Percentiles rank a stretch among this genome's conserved stretches.
Conservation (phyloP, 2,329 filamentous ascomycete species). For the Fusarium dimerum region DNA sequence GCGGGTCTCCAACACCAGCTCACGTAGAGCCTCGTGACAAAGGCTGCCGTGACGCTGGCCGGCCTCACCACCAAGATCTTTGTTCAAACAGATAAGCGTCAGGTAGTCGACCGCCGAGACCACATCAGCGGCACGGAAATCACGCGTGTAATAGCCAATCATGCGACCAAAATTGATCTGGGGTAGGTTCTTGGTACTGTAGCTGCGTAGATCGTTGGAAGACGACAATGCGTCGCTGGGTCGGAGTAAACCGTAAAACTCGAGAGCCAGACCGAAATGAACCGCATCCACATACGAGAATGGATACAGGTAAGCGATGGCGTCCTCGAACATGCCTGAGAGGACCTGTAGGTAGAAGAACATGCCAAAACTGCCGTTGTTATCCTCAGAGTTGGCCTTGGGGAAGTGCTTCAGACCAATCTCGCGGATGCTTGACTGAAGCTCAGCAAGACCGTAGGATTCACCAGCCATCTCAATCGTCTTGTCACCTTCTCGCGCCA, state of each 20-base stretch:
- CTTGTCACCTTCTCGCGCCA: constrained; percentile 65
- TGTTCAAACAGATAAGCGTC: constrained; percentile 86
- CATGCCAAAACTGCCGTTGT: constrained; percentile 77
- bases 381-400: constrained; percentile 74
- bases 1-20: constrained; percentile 93
- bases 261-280: constrained; percentile 88
- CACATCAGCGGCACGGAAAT: constrained; percentile 89
- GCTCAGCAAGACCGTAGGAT: constrained; percentile 64
- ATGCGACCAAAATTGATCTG: constrained; percentile 95
- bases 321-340: constrained; percentile 91
- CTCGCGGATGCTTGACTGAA: constrained; percentile 80
- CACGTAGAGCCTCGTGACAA: constrained; percentile 89
- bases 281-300: constrained; percentile 93
- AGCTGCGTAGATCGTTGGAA: constrained; percentile 68
- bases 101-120: constrained; percentile 93
- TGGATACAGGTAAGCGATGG: constrained; percentile 85
- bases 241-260: constrained; percentile 85
- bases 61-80: constrained; percentile 72
- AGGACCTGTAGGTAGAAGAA: constrained; percentile 93
- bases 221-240: constrained; percentile 78
- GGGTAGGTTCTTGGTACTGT: constrained; percentile 68
- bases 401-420: constrained; percentile 91
- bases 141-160: constrained; percentile 91
- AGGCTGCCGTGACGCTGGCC: constrained; percentile 77
- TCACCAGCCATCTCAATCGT: constrained; percentile 66